Evolutionary conservation across 768 basidiomycete species (phyloP).

Genomic region (Leucosporidium yakuticum): DNA sequence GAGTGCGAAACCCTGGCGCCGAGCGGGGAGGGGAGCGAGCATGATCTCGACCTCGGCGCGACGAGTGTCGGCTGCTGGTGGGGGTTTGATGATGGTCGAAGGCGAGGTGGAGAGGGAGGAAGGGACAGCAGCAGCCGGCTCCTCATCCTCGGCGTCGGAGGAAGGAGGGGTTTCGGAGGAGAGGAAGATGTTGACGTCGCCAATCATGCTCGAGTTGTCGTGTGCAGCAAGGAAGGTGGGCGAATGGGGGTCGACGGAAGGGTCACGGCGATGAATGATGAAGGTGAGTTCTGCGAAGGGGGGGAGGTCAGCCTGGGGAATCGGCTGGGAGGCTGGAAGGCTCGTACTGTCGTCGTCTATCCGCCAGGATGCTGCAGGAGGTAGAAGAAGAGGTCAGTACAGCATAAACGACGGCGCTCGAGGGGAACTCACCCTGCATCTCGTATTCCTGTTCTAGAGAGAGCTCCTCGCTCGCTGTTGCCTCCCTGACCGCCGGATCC

Average conservation of each 20-base stretch:
- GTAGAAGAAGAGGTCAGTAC: neutral
- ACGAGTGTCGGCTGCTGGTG: conserved; percentile 46
- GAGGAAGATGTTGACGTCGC: conserved; percentile 87
- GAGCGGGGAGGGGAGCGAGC: conserved; percentile 63
- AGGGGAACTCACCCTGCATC: conserved; percentile 72
- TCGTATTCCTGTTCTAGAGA: conserved; percentile 72
- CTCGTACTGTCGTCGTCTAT: conserved; percentile 67
- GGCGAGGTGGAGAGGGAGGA: neutral
- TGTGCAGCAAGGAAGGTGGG: conserved; percentile 23
- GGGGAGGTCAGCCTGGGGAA: neutral
- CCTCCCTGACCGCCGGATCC: conserved; percentile 59
- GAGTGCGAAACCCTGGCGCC: conserved; percentile 57
- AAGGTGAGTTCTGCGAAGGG: conserved; percentile 66
- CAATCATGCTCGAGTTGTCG: conserved; percentile 63
- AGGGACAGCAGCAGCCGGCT: neutral
- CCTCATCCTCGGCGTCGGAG: conserved; percentile 41
- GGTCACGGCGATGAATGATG: conserved; percentile 62
- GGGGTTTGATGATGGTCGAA: too few relatives aligned
- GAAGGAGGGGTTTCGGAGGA: conserved; percentile 48
- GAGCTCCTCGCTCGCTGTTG: conserved; percentile 80
- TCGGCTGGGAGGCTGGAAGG: too few relatives aligned
- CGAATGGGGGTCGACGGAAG: conserved; percentile 26
- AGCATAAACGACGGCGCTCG: neutral
- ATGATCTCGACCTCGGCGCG: conserved; percentile 86
- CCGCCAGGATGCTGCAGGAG: conserved; percentile 69